These are phyloP conservation scores for Trametes sanguinea DNA, from an alignment of 768 basidiomycete genomes.

Conservation along the genomic window DNA sequence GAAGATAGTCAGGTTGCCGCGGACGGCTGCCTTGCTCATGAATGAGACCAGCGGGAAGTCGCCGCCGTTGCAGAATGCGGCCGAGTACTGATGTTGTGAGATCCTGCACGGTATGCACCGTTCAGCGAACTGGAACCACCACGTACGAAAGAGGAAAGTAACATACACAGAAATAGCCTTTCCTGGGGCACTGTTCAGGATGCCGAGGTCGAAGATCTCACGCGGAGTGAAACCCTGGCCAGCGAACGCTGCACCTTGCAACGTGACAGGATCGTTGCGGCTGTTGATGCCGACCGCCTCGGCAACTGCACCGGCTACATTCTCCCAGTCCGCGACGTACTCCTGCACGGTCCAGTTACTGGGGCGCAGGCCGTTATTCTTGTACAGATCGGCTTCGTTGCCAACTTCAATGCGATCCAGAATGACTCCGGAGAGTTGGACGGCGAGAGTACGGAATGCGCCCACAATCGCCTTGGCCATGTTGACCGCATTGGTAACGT, in stretches of 20 bases:
- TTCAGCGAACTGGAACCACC: neutral
- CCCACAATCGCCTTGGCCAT: slow-evolving; percentile 34
- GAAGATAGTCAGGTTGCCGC: slow-evolving; percentile 53
- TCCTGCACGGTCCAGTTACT: slow-evolving; percentile 31
- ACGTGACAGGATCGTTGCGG: slow-evolving; percentile 22
- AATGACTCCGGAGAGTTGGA: slow-evolving; percentile 30
- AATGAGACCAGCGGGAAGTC: slow-evolving; percentile 58
- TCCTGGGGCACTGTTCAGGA: slow-evolving; percentile 51
- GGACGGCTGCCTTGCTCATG: slow-evolving; percentile 61
- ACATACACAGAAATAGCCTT: slow-evolving; percentile 55
- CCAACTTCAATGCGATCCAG: slow-evolving; percentile 37
- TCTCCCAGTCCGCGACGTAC: slow-evolving; percentile 35
- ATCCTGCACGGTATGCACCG: slow-evolving; percentile 24
- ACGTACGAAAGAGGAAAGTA: neutral
- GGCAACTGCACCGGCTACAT: slow-evolving; percentile 27
- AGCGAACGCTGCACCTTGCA: slow-evolving; percentile 32
- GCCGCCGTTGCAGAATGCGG: slow-evolving; percentile 60
- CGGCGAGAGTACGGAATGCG: slow-evolving; percentile 30
- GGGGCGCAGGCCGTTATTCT: slow-evolving; percentile 32
- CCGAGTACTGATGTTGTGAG: slow-evolving; percentile 56
- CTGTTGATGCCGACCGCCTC: slow-evolving; percentile 25
- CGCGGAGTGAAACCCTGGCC: slow-evolving; percentile 56
- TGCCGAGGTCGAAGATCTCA: slow-evolving; percentile 52
- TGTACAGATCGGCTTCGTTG: slow-evolving; percentile 39
- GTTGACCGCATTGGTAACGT: slow-evolving; percentile 35